phyloP scores from a whole-genome alignment of 257 asterid species.

The Cinchona pubescens region DNA sequence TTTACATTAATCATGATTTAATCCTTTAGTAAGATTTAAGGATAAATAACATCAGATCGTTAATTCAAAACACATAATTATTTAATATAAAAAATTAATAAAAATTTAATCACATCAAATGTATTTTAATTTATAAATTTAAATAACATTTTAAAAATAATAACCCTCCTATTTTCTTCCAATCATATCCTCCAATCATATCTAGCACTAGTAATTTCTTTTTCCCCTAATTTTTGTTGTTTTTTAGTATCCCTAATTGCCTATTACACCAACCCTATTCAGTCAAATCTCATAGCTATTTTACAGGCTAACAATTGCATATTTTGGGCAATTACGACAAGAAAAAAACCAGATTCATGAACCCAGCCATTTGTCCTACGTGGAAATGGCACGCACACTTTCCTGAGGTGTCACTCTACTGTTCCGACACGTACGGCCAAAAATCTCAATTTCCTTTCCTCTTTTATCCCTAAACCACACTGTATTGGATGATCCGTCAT shows the following conservation, averaged over 20 bases:
- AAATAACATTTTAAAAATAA: no score
- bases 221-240: neutral
- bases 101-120: no score
- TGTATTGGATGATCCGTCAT: slow-evolving; percentile 23
- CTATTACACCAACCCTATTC: no score
- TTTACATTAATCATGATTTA: no score
- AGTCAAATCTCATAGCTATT: slow-evolving; percentile 2
- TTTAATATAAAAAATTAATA: no score
- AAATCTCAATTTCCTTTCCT: neutral
- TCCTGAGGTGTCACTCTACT: slow-evolving; percentile 22
- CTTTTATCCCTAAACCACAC: neutral
- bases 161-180: no score
- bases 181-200: no score
- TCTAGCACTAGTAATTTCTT: neutral
- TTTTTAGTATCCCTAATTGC: no score
- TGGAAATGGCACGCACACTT: slow-evolving; percentile 27
- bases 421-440: slow-evolving; percentile 27
- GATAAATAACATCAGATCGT: no score
- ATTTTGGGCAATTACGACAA: slow-evolving; percentile 2
- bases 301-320: slow-evolving; percentile 8
- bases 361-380: slow-evolving; percentile 27
- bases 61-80: no score
- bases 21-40: no score
- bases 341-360: neutral
- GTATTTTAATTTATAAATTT: no score